These are phyloP conservation scores for Skeletonema grethae DNA, from an alignment of 108 stramenopile genomes.

Conservation along the genomic window DNA sequence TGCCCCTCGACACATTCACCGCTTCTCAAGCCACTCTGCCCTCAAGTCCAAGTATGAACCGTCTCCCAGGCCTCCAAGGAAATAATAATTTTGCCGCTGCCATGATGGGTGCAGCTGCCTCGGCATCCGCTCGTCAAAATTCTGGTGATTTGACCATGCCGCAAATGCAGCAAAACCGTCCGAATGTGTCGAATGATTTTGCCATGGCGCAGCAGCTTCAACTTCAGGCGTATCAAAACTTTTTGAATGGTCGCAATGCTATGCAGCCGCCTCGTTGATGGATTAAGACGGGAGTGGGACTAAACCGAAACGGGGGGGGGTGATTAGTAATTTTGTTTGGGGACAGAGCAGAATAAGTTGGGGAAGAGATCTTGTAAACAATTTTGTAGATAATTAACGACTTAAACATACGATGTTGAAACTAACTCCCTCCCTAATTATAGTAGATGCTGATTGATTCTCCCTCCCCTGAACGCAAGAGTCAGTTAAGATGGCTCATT, in stretches of 20 bases:
- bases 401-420: no score
- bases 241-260: background rate
- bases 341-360: no score
- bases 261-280: background rate
- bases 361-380: background rate
- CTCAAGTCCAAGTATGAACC: background rate
- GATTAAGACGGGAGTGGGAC: background rate
- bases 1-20: conserved; percentile 1
- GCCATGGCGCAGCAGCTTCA: background rate
- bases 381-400: background rate
- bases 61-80: background rate
- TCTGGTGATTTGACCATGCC: background rate
- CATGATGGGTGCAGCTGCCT: background rate
- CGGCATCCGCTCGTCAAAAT: background rate
- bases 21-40: background rate
- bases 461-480: no score
- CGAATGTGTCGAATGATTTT: background rate
- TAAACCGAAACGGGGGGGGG: no score
- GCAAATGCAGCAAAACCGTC: background rate
- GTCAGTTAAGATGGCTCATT: no score
- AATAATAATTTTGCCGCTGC: background rate
- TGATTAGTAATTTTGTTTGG: background rate
- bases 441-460: no score
- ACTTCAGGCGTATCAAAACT: background rate
- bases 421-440: no score